Base-by-base conservation (phyloP, 164 flowering plant species). In the Vitis rupestris region DNA sequence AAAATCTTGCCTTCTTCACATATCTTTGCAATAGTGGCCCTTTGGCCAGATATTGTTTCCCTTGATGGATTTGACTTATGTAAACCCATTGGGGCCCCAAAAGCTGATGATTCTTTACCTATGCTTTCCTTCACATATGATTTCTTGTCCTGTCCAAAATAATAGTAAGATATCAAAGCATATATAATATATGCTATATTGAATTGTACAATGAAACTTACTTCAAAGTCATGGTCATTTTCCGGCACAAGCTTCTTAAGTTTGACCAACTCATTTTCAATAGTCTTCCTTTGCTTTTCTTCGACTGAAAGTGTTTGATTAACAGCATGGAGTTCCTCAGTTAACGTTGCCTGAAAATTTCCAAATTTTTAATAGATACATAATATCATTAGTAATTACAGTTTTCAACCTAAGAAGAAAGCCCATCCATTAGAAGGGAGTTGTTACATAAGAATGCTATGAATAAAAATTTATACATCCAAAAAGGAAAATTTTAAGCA, bases 1-100 rank as follows among this genome's bases (percentile, higher is more conserved):
- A 48, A 56, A 60, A 65, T 64, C 85, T 74, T 89, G 74, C 98
- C 96, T 89, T 92, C 97, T 81, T 90, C 97, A 80, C 87, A 89
- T 72, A 89, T 83, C 78, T 89, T 89, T 51, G 94, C 80, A 72
- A 94, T 83, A 14, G 91, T 86, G 61, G 81, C 84, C 72, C 85
- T 87, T 68, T 90, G 89, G 74, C 82, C 74, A 68, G 82, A 83
- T 31, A 77, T 65, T 58, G 78, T 51, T 49, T 85, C 90, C 68
- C 82, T 80, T 17, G 79, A 76, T 58, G 79, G 78, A 63, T 72
- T 75, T 60, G 86, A 66, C 80, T 72, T 84, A 44, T 68, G 73
- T 14, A 69, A 72, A 69, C 74, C 74, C 53, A 57, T 63, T 37
- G 74, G 66, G 37, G 54, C 69, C 47, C 75, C 80, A 52, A 66